These are phyloP conservation scores for Aquilaria yunnanensis DNA, from an alignment of 345 rosid species.

Conservation along the genomic window DNA sequence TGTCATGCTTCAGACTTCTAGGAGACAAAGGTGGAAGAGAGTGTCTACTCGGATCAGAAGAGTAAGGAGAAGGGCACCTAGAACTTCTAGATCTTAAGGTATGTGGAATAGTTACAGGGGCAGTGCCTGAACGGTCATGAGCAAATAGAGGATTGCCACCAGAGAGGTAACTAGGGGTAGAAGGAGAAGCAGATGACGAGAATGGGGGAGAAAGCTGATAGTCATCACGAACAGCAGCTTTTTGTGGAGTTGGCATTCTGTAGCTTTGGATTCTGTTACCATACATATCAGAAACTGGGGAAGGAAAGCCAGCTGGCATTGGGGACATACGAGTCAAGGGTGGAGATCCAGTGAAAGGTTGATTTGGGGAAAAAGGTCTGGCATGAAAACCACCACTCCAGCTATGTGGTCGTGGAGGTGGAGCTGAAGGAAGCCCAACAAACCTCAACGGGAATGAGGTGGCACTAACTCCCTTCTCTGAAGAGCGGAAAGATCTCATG, in stretches of 20 bases:
- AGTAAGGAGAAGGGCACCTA: slow-evolving; percentile 61
- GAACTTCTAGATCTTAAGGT: slow-evolving; percentile 35
- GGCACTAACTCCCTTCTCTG: slow-evolving; percentile 41
- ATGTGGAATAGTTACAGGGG: slow-evolving; percentile 77
- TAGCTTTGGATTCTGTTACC: slow-evolving; percentile 32
- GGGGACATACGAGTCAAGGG: slow-evolving; percentile 43
- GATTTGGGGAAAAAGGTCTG: slow-evolving; percentile 37
- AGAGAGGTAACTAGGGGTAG: slow-evolving; percentile 45
- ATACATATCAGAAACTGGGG: slow-evolving; percentile 37
- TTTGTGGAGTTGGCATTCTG: slow-evolving; percentile 30
- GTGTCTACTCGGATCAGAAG: slow-evolving; percentile 69
- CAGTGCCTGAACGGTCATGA: slow-evolving; percentile 53
- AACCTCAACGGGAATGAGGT: slow-evolving; percentile 58
- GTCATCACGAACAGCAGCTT: slow-evolving; percentile 36
- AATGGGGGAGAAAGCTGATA: slow-evolving; percentile 89
- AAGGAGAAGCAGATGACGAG: slow-evolving; percentile 67
- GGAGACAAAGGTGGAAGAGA: slow-evolving; percentile 90
- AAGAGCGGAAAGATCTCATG: slow-evolving; percentile 67
- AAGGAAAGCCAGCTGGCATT: slow-evolving; percentile 35
- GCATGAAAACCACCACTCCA: slow-evolving; percentile 90
- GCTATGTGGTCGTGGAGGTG: slow-evolving; percentile 76
- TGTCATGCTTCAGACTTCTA: slow-evolving; percentile 57
- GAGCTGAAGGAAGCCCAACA: slow-evolving; percentile 38
- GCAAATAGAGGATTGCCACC: slow-evolving; percentile 34
- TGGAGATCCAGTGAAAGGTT: slow-evolving; percentile 40